Base-by-base conservation (phyloP, 805 yeast species). In the Wickerhamiella bombiphila region DNA sequence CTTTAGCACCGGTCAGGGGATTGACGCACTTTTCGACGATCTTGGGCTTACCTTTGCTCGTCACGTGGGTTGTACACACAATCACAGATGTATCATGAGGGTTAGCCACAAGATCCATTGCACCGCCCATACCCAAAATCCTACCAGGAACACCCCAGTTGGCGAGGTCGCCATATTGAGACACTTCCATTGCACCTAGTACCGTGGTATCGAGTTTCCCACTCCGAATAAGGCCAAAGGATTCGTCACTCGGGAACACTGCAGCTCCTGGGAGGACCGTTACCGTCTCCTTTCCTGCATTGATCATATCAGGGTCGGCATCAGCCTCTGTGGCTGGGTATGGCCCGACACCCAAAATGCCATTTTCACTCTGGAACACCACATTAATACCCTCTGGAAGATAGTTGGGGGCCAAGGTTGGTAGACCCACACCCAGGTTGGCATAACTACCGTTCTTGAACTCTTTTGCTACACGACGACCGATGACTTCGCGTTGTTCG, bases 61-160 rank as follows among this genome's bases (percentile, higher is more conserved):
- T 70, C 22, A 56, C 58, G 46, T 68, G 72, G 41, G 68, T 71
- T 57, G 65, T 67, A 37, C 63, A 55, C 9, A 65, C 69, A 24
- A 68, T 64, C 14, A 68, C 70, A 37, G 56, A 53, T 4, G 72
- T 68, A 25, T 58, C 50, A 20, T 52, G 51, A 13, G 70, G 70
- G 44, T 65, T 65, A 5, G 69, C 61, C 4, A 65, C 71, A 18
- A 68, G 58, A 46, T 66, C 72, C 72, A 68, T 68, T 18, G 72
- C 72, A 14, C 72, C 72, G 19, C 72, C 72, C 66, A 67, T 68
- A 15, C 72, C 72, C 48, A 64, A 66, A 32, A 68, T 62, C 41
- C 60, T 55, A 5, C 72, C 71, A 1, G 73, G 72, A 3, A 68
- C 55, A 19, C 66, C 69, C 71, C 72, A 68, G 49, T 68, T 68